Evolutionary conservation across 306 rosid species (phyloP), one percentile per base, ranked within the genome.

Genomic region (Quercus robur): DNA sequence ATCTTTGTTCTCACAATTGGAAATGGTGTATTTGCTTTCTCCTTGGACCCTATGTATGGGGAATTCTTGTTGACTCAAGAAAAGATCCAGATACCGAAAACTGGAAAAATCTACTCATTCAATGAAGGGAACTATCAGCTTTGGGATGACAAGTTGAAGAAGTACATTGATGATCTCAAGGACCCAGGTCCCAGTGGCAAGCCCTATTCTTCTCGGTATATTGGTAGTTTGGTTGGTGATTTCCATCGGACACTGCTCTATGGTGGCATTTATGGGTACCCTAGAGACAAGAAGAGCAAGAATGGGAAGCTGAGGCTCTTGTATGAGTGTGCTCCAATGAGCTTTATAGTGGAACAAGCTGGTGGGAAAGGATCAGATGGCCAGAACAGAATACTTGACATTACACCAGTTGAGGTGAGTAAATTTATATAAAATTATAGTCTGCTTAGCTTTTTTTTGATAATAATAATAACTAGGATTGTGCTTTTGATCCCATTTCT

Each of bases 301-400:
- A 93, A 96, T 87, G 99, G 99, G 78, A 96, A 96, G 87, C 94
- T 96, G 4, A 90, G 99, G 90, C 90, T 96, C 1, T 66, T 96
- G 12, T 96, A 96, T 81, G 99, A 96, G 80, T 96, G 99, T 72
- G 99, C 99, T 67, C 99, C 99, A 5, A 96, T 96, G 99, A 96
- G 99, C 75, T 96, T 90, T 74, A 91, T 96, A 30, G 99, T 87
- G 54, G 99, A 96, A 86, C 98, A 96, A 57, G 99, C 99, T 46
- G 99, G 99, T 3, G 99, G 99, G 54, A 96, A 96, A 85, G 99
- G 98, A 54, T 93, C 98, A 14, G 99, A 96, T 79, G 98, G 99
- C 17, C 82, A 85, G 74, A 82, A 85, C 19, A 91, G 99, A 88
- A 80, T 96, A 71, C 99, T 96, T 17, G 99, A 96, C 86, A 96